Base-by-base conservation (phyloP, 2,329 filamentous ascomycete genomes). In the Pestalotiopsis sp. region DNA sequence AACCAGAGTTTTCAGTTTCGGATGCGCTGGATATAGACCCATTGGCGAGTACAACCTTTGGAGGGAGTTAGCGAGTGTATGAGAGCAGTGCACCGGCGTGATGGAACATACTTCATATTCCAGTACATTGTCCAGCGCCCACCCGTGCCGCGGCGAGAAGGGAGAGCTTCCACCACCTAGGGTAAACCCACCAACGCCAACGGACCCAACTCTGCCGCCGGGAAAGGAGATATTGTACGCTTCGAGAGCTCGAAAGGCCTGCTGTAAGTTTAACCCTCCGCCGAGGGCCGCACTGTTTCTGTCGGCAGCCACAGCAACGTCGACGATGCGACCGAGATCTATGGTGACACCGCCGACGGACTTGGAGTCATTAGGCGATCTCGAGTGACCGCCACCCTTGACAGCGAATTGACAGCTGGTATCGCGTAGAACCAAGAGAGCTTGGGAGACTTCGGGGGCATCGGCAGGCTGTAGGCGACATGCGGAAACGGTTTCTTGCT, bases 361-460 rank as follows among this genome's bases (percentile, higher is more conserved):
- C 59, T 74, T 79, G 0, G 77, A 78, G 17, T 76, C 77, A 57
- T 78, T 77, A 3, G 76, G 72, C 36, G 76, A 75, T 2, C 75
- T 73, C 52, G 76, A 74, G 68, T 81, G 79, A 14, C 79, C 78
- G 27, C 79, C 79, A 62, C 78, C 74, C 63, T 79, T 80, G 3
- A 80, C 77, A 1, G 78, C 75, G 59, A 81, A 81, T 11, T 63
- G 36, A 49, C 69, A 71, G 59, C 69, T 67, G 3, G 56, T 62
- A 3, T 52, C 39, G 12, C 63, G 31, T 4, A 69, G 52, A 27
- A 67, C 60, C 25, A 11, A 14, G 39, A 68, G 57, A 3, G 27
- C 57, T 23, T 59, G 9, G 20, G 57, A 59, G 57, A 59, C 57
- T 17, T 31, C 57, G 9, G 23, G 13, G 11, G 57, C 27, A 27